Percentiles rank a stretch among this genome's conserved stretches.
Conservation (phyloP, 805 yeast genomes). For the Jamesozyma spencerorum region DNA sequence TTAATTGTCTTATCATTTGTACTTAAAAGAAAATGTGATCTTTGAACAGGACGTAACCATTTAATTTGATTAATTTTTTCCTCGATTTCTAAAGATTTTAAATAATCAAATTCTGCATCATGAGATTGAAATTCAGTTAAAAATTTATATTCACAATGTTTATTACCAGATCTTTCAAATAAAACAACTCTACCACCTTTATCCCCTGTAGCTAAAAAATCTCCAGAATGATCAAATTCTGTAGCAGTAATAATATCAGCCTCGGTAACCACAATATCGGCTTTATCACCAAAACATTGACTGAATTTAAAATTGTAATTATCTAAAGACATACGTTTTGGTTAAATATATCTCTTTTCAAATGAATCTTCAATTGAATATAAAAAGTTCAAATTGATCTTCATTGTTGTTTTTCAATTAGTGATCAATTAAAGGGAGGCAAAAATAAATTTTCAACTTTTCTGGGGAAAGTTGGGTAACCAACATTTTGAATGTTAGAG, state of each 20-base stretch:
- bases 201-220: slow-evolving; percentile 95
- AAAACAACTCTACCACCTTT: slow-evolving; percentile 96
- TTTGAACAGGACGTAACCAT: slow-evolving; percentile 82
- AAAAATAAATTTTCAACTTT: neutral
- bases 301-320: slow-evolving; percentile 57
- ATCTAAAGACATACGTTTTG: slow-evolving; percentile 23
- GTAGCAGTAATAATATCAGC: slow-evolving; percentile 96
- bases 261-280: slow-evolving; percentile 92
- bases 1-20: slow-evolving; percentile 98
- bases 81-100: slow-evolving; percentile 92
- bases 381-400: neutral
- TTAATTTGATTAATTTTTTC: slow-evolving; percentile 96
- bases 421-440: slow-evolving; percentile 1
- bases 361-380: neutral
- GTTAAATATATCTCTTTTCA: neutral
- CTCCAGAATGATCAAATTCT: slow-evolving; percentile 91
- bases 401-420: neutral
- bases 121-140: slow-evolving; percentile 96
- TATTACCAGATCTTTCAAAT: slow-evolving; percentile 75
- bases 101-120: slow-evolving; percentile 96
- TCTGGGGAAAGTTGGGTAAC: no score
- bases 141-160: slow-evolving; percentile 86
- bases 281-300: slow-evolving; percentile 98
- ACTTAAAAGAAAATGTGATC: slow-evolving; percentile 80
- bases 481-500: no score